phyloP scores from a whole-genome alignment of 148 eudicot species.

The Hydrangea macrophylla region DNA sequence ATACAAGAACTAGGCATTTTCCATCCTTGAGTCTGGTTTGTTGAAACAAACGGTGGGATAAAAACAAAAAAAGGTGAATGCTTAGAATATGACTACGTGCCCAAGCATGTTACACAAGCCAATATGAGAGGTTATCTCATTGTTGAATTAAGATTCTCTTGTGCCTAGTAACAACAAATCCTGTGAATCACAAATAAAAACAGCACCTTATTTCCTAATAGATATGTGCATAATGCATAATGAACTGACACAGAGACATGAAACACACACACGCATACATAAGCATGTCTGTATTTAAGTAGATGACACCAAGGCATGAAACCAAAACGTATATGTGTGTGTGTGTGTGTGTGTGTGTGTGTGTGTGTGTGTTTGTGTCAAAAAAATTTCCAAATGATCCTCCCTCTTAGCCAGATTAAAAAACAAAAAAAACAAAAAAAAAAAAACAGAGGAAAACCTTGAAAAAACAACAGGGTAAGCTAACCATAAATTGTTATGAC shows the following conservation, averaged over 20 bases:
- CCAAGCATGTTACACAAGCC: background rate
- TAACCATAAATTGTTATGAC: constrained; percentile 71
- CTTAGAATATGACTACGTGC: background rate
- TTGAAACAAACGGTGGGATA: background rate
- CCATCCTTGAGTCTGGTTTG: background rate
- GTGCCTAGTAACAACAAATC: background rate
- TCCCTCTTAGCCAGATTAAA: background rate
- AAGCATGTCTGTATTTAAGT: too few species aligned
- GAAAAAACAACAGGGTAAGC: constrained; percentile 21
- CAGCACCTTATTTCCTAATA: background rate
- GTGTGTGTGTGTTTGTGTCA: too few species aligned
- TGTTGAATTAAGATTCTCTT: background rate
- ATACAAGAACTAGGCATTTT: background rate
- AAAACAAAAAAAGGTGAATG: background rate
- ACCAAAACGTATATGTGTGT: too few species aligned
- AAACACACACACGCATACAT: too few species aligned
- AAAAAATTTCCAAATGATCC: background rate
- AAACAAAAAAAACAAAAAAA: background rate
- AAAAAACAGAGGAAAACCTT: background rate
- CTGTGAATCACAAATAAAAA: background rate
- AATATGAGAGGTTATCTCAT: background rate
- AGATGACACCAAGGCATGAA: too few species aligned
- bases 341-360: too few species aligned
- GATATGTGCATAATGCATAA: background rate
- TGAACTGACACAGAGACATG: background rate